phyloP scores from a whole-genome alignment of 768 basidiomycete genomes.

The Psilocybe cyanescens region DNA sequence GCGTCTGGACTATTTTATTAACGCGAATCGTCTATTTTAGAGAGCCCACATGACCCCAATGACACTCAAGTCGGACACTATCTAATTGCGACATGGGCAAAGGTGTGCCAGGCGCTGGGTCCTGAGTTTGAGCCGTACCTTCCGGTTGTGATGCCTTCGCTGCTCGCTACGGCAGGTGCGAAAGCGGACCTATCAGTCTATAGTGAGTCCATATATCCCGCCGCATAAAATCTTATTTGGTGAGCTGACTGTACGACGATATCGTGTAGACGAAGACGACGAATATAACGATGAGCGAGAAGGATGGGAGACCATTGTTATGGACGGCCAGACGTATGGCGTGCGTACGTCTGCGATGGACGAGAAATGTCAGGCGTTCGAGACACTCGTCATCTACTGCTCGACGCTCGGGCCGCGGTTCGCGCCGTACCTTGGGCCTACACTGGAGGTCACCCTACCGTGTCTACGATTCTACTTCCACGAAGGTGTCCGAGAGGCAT shows the following conservation, averaged over 20 bases:
- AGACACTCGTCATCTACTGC: constrained; percentile 83
- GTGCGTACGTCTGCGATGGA: constrained; percentile 83
- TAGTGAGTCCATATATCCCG: constrained; percentile 41
- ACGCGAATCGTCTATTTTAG: constrained; percentile 23
- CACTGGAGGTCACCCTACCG: constrained; percentile 72
- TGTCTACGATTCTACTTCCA: constrained; percentile 80
- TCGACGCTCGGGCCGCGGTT: constrained; percentile 69
- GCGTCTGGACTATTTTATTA: neutral
- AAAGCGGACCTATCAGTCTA: constrained; percentile 81
- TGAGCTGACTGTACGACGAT: neutral
- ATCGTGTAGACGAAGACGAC: constrained; percentile 49
- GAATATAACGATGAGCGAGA: constrained; percentile 62
- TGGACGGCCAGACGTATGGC: constrained; percentile 78
- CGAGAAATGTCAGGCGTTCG: constrained; percentile 88
- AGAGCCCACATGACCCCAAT: constrained; percentile 66
- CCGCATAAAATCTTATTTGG: neutral
- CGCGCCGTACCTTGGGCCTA: constrained; percentile 73
- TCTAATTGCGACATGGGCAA: constrained; percentile 87
- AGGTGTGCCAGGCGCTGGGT: constrained; percentile 84
- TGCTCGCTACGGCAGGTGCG: constrained; percentile 76
- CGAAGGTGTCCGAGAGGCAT: constrained; percentile 82
- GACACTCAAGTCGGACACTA: constrained; percentile 78
- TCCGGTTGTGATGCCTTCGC: constrained; percentile 79
- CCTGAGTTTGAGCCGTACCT: constrained; percentile 88
- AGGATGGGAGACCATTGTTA: constrained; percentile 77